Evolutionary conservation across 2,329 filamentous ascomycete genomes (phyloP).

Genomic region (Fusarium floridanum): DNA sequence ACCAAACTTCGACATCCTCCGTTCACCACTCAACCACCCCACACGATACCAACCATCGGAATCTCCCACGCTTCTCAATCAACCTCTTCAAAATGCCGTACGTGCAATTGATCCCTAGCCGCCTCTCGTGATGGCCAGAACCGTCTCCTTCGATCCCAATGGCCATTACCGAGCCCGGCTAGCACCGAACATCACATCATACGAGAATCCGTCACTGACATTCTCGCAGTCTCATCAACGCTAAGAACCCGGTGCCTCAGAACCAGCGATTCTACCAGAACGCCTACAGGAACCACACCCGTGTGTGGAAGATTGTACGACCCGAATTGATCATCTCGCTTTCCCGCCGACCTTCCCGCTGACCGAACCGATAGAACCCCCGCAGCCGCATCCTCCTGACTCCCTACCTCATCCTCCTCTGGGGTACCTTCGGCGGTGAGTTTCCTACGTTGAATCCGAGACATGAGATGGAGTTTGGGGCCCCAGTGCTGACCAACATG

Average conservation of each 20-base stretch:
- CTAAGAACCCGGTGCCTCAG: slow-evolving; percentile 81
- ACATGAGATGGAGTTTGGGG: neutral
- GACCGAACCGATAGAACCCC: slow-evolving; percentile 63
- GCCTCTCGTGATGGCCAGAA: slow-evolving; percentile 19
- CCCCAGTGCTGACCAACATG: slow-evolving; percentile 29
- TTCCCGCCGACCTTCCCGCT: slow-evolving; percentile 27
- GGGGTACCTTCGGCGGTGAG: slow-evolving; percentile 73
- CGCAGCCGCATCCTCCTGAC: slow-evolving; percentile 75
- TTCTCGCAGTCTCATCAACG: slow-evolving; percentile 70
- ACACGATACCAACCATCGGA: slow-evolving; percentile 41
- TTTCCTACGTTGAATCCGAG: slow-evolving; percentile 29
- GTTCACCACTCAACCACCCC: slow-evolving; percentile 44
- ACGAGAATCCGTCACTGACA: slow-evolving; percentile 47
- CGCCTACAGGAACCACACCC: slow-evolving; percentile 75
- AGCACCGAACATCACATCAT: slow-evolving; percentile 41
- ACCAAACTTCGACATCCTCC: slow-evolving; percentile 48
- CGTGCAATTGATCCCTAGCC: slow-evolving; percentile 44
- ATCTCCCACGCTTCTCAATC: slow-evolving; percentile 39
- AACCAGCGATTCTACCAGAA: slow-evolving; percentile 82
- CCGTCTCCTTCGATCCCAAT: slow-evolving; percentile 42
- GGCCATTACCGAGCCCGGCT: slow-evolving; percentile 29
- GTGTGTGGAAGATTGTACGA: slow-evolving; percentile 84
- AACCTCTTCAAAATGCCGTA: slow-evolving; percentile 58
- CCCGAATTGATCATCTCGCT: slow-evolving; percentile 27
- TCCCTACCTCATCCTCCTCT: slow-evolving; percentile 76